Evolutionary conservation across 2,329 filamentous ascomycete species (phyloP).

Genomic region (Clarireedia paspali): DNA sequence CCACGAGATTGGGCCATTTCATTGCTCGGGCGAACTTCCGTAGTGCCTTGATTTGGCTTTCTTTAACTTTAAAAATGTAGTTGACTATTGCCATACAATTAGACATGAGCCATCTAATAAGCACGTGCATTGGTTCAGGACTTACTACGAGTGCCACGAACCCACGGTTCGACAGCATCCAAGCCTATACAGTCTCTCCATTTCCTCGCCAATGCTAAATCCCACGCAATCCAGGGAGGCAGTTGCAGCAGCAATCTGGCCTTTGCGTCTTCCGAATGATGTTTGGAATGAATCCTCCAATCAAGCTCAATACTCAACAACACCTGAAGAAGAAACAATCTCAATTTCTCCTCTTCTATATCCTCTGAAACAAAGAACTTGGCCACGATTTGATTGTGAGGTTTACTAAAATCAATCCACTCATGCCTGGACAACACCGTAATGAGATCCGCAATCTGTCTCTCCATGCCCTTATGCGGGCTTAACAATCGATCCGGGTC

Average conservation of each 20-base stretch:
- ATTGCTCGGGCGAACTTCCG: slow-evolving; percentile 62
- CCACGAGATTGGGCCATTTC: slow-evolving; percentile 68
- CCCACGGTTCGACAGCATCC: slow-evolving; percentile 40
- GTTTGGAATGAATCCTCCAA: slow-evolving; percentile 56
- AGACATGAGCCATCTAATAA: slow-evolving; percentile 4
- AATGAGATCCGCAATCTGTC: slow-evolving; percentile 66
- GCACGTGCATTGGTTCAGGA: no score
- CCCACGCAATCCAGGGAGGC: slow-evolving; percentile 65
- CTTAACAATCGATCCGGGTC: slow-evolving; percentile 56
- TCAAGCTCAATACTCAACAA: slow-evolving; percentile 66
- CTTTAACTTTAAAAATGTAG: slow-evolving; percentile 57
- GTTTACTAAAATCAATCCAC: slow-evolving; percentile 67
- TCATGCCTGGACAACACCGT: slow-evolving; percentile 58
- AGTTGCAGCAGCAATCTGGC: slow-evolving; percentile 56
- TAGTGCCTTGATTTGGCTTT: slow-evolving; percentile 60
- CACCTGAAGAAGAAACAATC: slow-evolving; percentile 69
- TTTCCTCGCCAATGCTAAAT: slow-evolving; percentile 62
- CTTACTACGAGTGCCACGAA: slow-evolving; percentile 31
- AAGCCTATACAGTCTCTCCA: slow-evolving; percentile 67
- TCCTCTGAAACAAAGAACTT: slow-evolving; percentile 46
- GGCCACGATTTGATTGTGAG: slow-evolving; percentile 65
- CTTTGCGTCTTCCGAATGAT: slow-evolving; percentile 56
- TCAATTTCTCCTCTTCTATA: slow-evolving; percentile 45
- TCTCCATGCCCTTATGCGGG: slow-evolving; percentile 57
- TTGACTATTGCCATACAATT: slow-evolving; percentile 30